Base-by-base conservation (phyloP, 257 asterid genomes). In the Scutellaria galericulata region DNA sequence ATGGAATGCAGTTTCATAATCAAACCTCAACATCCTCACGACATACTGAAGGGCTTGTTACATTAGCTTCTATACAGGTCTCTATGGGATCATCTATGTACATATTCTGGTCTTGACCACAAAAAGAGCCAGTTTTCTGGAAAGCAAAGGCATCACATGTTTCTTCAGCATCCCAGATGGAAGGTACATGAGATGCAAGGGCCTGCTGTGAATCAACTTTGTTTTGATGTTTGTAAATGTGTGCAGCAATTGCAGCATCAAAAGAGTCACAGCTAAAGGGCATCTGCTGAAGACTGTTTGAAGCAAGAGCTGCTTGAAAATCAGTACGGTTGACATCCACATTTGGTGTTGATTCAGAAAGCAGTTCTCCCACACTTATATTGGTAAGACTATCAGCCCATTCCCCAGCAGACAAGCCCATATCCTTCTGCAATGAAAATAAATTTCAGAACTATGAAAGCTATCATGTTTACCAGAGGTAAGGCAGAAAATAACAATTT, bases 221-320 rank as follows among this genome's bases (percentile, higher is more conserved):
- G 83, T 73, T 83, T 64, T 88, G 92, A 76, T 89, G 96, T 77
- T 92, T 95, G 77, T 78, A 77, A 72, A 92, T 85, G 75, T 95
- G 99, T 73, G 97, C 96, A 63, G 97, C 97, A 80, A 95, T 92
- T 75, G 99, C 99, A 56, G 96, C 98, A 72, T 95, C 99, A 76
- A 95, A 95, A 55, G 99, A 95, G 83, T 95, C 99, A n/a, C 96
- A 92, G 80, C 85, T 85, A 70, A 90, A 85, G 6, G 98, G 87
- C 51, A 55, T 80, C 79, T 84, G 96, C 70, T 84, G 92, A 80
- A 78, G 66, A 71, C 71, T 76, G 55, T 77, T 71, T 61, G 92
- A 82, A 77, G 64, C 73, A 66, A 76, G 73, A 48, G 79, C 79
- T 45, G 56, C 56, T 5, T 82, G 75, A 66, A 82, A 85, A 63